phyloP scores from a whole-genome alignment of 2,329 filamentous ascomycete genomes.

The Penicillium sp. region DNA sequence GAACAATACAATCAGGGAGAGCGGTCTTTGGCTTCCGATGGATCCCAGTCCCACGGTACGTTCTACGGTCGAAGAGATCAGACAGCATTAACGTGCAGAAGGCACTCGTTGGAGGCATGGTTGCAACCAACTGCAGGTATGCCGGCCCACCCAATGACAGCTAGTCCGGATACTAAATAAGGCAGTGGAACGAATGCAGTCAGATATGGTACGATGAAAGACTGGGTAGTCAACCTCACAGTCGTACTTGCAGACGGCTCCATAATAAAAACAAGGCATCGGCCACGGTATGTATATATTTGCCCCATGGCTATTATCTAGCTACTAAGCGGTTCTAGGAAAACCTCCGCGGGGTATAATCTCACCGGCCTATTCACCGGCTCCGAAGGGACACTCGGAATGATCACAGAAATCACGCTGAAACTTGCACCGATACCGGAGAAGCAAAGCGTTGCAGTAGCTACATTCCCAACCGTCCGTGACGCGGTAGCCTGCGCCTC shows the following conservation, averaged over 20 bases:
- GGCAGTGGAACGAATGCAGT: conserved; percentile 62
- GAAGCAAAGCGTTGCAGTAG: conserved; percentile 68
- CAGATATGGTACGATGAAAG: conserved; percentile 76
- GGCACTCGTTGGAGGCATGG: conserved; percentile 63
- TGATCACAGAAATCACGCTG: conserved; percentile 72
- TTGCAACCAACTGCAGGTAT: conserved; percentile 66
- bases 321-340: conserved; percentile 55
- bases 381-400: conserved; percentile 72
- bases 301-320: too few relatives aligned
- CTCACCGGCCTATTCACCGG: conserved; percentile 71
- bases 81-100: conserved; percentile 50
- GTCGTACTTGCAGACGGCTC: conserved; percentile 72
- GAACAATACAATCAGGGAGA: conserved; percentile 74
- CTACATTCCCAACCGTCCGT: conserved; percentile 63
- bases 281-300: conserved; percentile 32
- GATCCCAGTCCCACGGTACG: neutral
- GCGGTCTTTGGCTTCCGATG: conserved; percentile 49
- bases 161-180: neutral
- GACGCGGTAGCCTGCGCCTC: conserved; percentile 69
- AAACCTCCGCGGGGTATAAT: conserved; percentile 74
- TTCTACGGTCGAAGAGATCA: neutral
- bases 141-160: too few relatives aligned
- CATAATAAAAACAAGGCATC: conserved; percentile 69
- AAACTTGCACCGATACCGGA: conserved; percentile 70
- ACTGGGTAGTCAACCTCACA: conserved; percentile 74